Evolutionary conservation across 2,329 filamentous ascomycete genomes (phyloP).

Genomic region (Dactylellina leptospora): DNA sequence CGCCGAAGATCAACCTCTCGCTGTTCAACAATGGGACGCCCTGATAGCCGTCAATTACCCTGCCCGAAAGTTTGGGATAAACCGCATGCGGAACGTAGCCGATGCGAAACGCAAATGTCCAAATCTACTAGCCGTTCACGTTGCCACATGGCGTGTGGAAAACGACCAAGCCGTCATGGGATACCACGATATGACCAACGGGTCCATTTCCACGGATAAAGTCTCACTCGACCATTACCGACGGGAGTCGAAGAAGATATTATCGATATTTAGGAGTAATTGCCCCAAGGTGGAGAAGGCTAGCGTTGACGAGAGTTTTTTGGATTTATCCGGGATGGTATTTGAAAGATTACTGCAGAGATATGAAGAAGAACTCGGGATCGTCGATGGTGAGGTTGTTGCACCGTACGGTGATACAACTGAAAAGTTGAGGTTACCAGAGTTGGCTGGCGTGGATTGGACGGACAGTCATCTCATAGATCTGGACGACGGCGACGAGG

Average conservation of each 20-base stretch:
- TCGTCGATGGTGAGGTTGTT: constrained; percentile 60
- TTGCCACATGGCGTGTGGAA: constrained; percentile 63
- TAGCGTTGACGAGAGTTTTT: constrained; percentile 92
- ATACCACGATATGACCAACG: constrained; percentile 75
- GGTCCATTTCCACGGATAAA: constrained; percentile 82
- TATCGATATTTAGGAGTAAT: constrained; percentile 64
- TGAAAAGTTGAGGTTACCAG: constrained; percentile 67
- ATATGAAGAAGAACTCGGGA: constrained; percentile 74
- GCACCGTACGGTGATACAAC: constrained; percentile 77
- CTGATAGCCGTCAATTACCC: constrained; percentile 97
- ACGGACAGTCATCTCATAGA: constrained; percentile 62
- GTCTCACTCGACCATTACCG: constrained; percentile 94
- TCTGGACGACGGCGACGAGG: constrained; percentile 74
- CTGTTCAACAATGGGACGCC: constrained; percentile 83
- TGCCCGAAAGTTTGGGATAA: constrained; percentile 81
- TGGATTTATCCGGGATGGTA: constrained; percentile 87
- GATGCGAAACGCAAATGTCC: constrained; percentile 91
- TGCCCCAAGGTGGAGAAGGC: constrained; percentile 73
- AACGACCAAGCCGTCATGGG: constrained; percentile 93
- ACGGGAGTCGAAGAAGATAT: constrained; percentile 80
- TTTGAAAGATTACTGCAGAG: constrained; percentile 77
- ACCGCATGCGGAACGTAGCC: constrained; percentile 76
- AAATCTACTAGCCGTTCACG: constrained; percentile 80
- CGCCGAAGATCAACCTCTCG: constrained; percentile 79
- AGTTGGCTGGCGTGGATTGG: constrained; percentile 51